Evolutionary conservation across 768 basidiomycete species (phyloP).

Genomic region (Boletus tomentosulus): DNA sequence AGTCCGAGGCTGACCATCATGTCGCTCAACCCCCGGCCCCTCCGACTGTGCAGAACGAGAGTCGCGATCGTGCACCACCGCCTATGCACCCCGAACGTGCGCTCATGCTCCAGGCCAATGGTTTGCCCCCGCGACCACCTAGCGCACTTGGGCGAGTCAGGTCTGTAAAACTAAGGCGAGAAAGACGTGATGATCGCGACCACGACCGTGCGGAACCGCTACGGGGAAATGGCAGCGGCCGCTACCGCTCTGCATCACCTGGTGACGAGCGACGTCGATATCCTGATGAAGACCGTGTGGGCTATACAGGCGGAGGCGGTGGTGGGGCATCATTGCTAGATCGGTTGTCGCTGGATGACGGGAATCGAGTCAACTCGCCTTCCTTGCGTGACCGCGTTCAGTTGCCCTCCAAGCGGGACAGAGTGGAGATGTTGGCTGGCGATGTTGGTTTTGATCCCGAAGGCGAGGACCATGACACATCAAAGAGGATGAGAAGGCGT

Average conservation of each 20-base stretch:
- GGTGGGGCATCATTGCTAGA: constrained; percentile 36
- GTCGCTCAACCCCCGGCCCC: constrained; percentile 2
- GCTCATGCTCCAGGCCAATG: constrained; percentile 25
- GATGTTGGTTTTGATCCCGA: constrained; percentile 14
- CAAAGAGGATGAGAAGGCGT: constrained; percentile 21
- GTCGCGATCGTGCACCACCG: constrained; percentile 9
- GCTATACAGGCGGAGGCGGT: background rate
- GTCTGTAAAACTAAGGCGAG: constrained; percentile 19
- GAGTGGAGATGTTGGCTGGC: constrained; percentile 24
- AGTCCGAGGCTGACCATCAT: constrained; percentile 3
- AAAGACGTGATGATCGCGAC: constrained; percentile 16
- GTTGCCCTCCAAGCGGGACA: constrained; percentile 30
- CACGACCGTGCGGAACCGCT: constrained; percentile 22
- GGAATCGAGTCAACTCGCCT: constrained; percentile 6
- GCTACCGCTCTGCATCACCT: constrained; percentile 12
- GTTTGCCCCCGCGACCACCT: constrained; percentile 27
- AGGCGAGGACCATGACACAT: constrained; percentile 21
- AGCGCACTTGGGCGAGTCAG: constrained; percentile 12
- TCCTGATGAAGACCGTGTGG: constrained; percentile 11
- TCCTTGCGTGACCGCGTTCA: constrained; percentile 40
- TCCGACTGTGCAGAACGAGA: constrained; percentile 2
- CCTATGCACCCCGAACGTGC: constrained; percentile 32
- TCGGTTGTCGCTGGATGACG: constrained; percentile 30
- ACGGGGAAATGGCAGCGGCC: constrained; percentile 5
- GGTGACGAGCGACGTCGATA: constrained; percentile 11